phyloP scores from a whole-genome alignment of 805 yeast species.

The Yamadazyma nakazawae region DNA sequence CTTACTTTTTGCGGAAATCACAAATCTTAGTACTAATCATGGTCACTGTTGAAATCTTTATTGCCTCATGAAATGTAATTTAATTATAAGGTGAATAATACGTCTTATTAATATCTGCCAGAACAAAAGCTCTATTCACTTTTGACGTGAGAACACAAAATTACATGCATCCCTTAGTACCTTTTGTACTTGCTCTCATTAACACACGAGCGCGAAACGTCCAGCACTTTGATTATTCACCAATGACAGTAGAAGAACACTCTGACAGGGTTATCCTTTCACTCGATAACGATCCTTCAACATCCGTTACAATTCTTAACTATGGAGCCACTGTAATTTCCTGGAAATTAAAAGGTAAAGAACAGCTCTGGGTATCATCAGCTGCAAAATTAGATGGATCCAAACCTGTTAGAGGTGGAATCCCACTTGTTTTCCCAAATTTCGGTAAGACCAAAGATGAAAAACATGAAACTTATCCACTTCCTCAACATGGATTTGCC shows the following conservation, averaged over 20 bases:
- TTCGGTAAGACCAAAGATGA: constrained; percentile 68
- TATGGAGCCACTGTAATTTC: constrained; percentile 88
- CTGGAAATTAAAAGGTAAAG: constrained; percentile 68
- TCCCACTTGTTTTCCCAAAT: constrained; percentile 93
- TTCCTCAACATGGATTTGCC: constrained; percentile 98
- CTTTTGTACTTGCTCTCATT: background rate
- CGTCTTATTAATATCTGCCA: too few species aligned
- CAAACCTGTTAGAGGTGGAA: constrained; percentile 95
- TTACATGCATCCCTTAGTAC: background rate
- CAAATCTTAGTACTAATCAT: too few species aligned
- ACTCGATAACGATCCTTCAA: constrained; percentile 47
- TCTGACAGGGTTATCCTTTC: constrained; percentile 60
- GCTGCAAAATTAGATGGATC: constrained; percentile 88
- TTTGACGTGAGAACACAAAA: too few species aligned
- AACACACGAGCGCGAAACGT: background rate
- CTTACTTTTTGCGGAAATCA: too few species aligned
- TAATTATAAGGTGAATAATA: too few species aligned
- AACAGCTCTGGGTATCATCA: constrained; percentile 77
- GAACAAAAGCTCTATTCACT: too few species aligned
- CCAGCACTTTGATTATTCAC: background rate
- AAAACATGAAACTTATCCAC: constrained; percentile 50
- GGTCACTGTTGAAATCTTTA: too few species aligned
- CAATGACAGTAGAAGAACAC: constrained; percentile 61
- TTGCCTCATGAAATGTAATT: too few species aligned
- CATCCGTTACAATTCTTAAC: constrained; percentile 67